Base-by-base conservation (phyloP, 495 filamentous ascomycete species). In the Poronia punctata region DNA sequence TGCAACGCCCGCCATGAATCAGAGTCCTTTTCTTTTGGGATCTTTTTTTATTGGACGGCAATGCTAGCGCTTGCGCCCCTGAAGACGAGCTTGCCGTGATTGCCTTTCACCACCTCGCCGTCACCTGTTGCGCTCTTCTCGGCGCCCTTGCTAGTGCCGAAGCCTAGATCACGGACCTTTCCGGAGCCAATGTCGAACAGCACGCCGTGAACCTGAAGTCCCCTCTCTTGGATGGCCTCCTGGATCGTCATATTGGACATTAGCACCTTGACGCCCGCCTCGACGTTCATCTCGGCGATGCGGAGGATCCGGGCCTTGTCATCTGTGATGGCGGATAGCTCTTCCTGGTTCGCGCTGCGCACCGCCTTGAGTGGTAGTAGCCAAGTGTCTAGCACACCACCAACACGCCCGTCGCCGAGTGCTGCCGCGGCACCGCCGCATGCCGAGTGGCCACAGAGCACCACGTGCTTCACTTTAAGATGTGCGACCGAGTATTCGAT, bases 321-420 rank as follows among this genome's bases (percentile, higher is more conserved):
- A 49, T 74, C 70, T 26, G 46, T 47, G 37, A 76, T 66, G 3
- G 57, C 49, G 0, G 63, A 53, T 20, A 87, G 53, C 40, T 77
- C 74, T 35, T 77, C 71, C 31, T 64, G 51, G 49, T 86, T 60
- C 39, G 65, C 64, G 17, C 49, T 47, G 8, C 81, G 74, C 38
- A 94, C 45, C 38, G 74, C 68, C 28, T 78, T 73, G 36, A 92
- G 60, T 1, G 87, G 86, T 35, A 78, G 61, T 40, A 95, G 65
- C 88, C 88, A 95, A 1, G 78, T 79, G 58, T 93, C 87, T 34
- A 94, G 62, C n/a, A 85, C 70, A 12, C 72, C 76, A 3, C 86
- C 87, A 15, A 93, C 62, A 37, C 79, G 76, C 39, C 61, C 59
- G 55, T 86, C 80, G 9, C 68, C 67, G 35, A 94, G 68, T 0